phyloP scores from a whole-genome alignment of 2,329 filamentous ascomycete genomes.

The Penicillium sp. region DNA sequence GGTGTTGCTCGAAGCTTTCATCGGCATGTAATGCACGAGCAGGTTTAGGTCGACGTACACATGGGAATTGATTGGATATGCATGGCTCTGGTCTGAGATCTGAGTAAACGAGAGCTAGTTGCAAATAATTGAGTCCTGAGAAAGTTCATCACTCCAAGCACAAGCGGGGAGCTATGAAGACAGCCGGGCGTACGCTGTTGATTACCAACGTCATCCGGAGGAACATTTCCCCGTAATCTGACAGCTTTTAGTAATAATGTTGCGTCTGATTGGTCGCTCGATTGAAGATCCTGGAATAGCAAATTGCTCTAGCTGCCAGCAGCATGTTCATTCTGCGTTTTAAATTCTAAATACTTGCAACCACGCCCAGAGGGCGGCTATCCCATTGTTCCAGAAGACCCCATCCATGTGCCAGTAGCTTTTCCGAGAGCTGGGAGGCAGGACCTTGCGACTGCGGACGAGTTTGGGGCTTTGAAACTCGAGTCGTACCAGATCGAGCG shows the following conservation, averaged over 20 bases:
- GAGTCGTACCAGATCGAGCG: neutral
- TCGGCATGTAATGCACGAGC: neutral
- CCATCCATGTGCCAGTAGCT: constrained; percentile 33
- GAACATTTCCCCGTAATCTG: constrained; percentile 3
- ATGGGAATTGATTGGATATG: constrained; percentile 57
- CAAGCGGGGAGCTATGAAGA: constrained; percentile 16
- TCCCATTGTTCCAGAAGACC: constrained; percentile 31
- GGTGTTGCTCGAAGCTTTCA: neutral
- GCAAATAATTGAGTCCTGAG: constrained; percentile 23
- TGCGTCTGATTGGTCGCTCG: constrained; percentile 7
- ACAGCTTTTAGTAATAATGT: constrained; percentile 11
- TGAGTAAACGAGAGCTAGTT: constrained; percentile 8
- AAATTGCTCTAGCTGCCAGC: constrained; percentile 19
- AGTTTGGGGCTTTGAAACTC: constrained; percentile 1
- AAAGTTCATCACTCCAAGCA: constrained; percentile 32
- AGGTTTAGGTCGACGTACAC: constrained; percentile 43
- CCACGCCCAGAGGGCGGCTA: constrained; percentile 37
- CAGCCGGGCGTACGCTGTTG: neutral
- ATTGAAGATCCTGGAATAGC: neutral
- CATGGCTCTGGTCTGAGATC: constrained; percentile 40
- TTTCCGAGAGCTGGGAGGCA: constrained; percentile 18
- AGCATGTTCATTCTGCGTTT: constrained; percentile 12
- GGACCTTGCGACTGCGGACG: constrained; percentile 3
- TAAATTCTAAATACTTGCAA: constrained; percentile 17
- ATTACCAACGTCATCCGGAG: constrained; percentile 23